Conservation (phyloP, 768 basidiomycete genomes). For the Peribolospora baueri region DNA sequence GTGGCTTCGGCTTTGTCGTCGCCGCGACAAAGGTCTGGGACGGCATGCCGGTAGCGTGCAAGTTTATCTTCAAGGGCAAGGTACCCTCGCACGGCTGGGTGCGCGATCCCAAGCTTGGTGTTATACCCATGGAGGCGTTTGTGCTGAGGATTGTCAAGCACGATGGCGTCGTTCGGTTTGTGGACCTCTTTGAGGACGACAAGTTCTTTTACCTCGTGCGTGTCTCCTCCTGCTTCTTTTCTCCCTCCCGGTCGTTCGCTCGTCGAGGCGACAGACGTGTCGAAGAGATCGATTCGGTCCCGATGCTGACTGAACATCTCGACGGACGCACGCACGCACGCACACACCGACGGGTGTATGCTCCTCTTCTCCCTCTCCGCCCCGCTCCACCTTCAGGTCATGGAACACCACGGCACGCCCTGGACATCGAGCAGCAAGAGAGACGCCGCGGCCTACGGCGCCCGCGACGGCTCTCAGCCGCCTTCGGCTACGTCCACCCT, state of each 20-base stretch:
- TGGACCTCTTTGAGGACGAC: constrained; percentile 62
- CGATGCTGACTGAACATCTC: no score
- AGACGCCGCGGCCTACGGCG: no score
- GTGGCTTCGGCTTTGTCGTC: constrained; percentile 90
- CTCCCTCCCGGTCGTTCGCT: background rate
- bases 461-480: no score
- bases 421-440: constrained; percentile 27
- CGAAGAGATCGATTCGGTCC: no score
- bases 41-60: constrained; percentile 60
- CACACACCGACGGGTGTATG: no score
- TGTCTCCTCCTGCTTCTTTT: constrained; percentile 3
- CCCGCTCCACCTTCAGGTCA: constrained; percentile 4
- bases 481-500: background rate
- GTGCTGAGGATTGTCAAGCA: constrained; percentile 50
- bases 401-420: constrained; percentile 69
- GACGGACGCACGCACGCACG: no score
- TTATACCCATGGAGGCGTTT: constrained; percentile 55
- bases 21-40: constrained; percentile 41
- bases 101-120: constrained; percentile 34
- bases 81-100: constrained; percentile 19
- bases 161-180: constrained; percentile 54
- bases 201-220: constrained; percentile 68
- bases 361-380: background rate
- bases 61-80: constrained; percentile 63
- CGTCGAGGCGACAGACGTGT: no score